phyloP scores from a whole-genome alignment of 2,329 filamentous ascomycete species.

The Pseudogymnoascus destructans region DNA sequence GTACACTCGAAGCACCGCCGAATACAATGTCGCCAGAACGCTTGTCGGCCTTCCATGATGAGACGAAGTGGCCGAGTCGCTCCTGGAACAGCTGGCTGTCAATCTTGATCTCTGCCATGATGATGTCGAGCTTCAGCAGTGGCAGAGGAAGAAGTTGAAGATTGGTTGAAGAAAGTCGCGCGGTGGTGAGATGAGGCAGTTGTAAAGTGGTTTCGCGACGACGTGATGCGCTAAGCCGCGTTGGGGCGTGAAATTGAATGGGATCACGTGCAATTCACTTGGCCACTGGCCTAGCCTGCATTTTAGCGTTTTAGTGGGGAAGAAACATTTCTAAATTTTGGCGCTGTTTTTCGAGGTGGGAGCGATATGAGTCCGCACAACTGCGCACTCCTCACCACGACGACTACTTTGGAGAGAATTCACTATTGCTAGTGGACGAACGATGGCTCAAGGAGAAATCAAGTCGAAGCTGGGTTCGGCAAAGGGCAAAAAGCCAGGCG shows the following conservation, averaged over 20 bases:
- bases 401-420: neutral
- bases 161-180: conserved; percentile 3
- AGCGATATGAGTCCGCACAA: neutral
- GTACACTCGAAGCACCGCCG: conserved; percentile 71
- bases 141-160: conserved; percentile 1
- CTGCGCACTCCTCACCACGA: neutral
- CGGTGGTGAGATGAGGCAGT: conserved; percentile 2
- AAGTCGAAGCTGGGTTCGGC: conserved; percentile 23
- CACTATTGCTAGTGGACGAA: conserved; percentile 11
- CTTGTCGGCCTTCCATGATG: conserved; percentile 94
- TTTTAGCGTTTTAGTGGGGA: neutral
- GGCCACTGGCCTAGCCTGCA: neutral
- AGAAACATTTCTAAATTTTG: neutral
- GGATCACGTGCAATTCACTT: neutral
- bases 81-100: conserved; percentile 89
- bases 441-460: conserved; percentile 26
- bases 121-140: conserved; percentile 2
- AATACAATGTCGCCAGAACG: conserved; percentile 76
- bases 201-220: conserved; percentile 7
- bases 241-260: neutral
- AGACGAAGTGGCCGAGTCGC: conserved; percentile 73
- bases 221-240: conserved; percentile 1
- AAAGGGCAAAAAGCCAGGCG: conserved; percentile 24
- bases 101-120: conserved; percentile 73
- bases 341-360: neutral